Percentiles rank a stretch among this genome's conserved stretches.
Conservation (phyloP, 2,329 filamentous ascomycete genomes). For the Tolypocladium capitatum region DNA sequence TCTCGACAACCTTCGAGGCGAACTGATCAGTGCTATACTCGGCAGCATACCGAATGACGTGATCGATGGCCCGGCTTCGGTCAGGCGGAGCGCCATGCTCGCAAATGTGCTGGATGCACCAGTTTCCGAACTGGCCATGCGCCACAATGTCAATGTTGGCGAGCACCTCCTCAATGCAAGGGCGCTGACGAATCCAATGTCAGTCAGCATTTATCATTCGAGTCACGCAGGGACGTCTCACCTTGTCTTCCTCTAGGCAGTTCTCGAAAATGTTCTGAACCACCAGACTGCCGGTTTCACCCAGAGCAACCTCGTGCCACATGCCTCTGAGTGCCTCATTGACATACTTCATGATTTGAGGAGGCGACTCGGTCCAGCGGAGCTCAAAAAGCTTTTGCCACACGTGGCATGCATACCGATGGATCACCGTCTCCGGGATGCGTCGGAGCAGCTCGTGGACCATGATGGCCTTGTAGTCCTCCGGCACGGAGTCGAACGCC, state of each 20-base stretch:
- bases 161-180: constrained; percentile 93
- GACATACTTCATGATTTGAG: constrained; percentile 97
- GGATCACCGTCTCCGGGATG: constrained; percentile 95
- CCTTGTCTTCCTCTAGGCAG: constrained; percentile 96
- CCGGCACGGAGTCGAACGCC: constrained; percentile 92
- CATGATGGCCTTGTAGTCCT: constrained; percentile 97
- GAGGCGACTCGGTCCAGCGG: constrained; percentile 85
- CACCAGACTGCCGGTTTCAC: constrained; percentile 93
- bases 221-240: constrained; percentile 23
- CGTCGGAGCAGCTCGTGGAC: constrained; percentile 92
- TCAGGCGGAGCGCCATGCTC: constrained; percentile 88
- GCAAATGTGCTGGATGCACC: constrained; percentile 99
- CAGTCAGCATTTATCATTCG: background rate
- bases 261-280: constrained; percentile 99
- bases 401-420: constrained; percentile 96
- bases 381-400: constrained; percentile 99
- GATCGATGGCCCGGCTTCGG: constrained; percentile 84
- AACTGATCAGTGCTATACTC: constrained; percentile 99
- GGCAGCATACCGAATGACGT: constrained; percentile 83
- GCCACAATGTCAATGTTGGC: constrained; percentile 91
- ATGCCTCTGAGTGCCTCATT: constrained; percentile 90
- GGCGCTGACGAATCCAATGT: constrained; percentile 48
- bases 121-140: constrained; percentile 96
- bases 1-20: constrained; percentile 97
- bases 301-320: constrained; percentile 97